Evolutionary conservation across 2,329 filamentous ascomycete genomes (phyloP).

Genomic region (Biscogniauxia marginata): DNA sequence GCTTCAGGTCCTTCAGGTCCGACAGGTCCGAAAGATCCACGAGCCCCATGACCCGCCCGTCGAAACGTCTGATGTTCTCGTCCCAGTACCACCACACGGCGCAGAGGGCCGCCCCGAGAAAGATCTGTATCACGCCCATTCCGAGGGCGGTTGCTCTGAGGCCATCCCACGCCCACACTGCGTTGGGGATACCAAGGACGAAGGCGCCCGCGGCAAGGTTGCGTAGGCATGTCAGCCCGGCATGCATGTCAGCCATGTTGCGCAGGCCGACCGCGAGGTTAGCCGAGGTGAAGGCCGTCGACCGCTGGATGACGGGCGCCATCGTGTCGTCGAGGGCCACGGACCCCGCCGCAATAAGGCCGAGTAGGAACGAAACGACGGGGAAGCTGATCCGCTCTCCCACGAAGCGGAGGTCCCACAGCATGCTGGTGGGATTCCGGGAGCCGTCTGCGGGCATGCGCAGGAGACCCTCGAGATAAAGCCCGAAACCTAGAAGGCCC

Average conservation of each 20-base stretch:
- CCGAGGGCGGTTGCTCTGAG: conserved; percentile 41
- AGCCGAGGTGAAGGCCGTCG: conserved; percentile 48
- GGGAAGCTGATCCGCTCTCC: conserved; percentile 34
- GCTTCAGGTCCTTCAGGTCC: conserved; percentile 36
- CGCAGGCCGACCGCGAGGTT: conserved; percentile 46
- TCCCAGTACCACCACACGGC: conserved; percentile 43
- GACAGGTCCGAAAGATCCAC: conserved; percentile 45
- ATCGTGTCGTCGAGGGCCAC: conserved; percentile 41
- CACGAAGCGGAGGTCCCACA: conserved; percentile 13
- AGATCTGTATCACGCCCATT: conserved; percentile 41
- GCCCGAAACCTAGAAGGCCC: conserved; percentile 46
- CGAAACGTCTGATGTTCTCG: conserved; percentile 41
- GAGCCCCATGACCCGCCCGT: conserved; percentile 47
- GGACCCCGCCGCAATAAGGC: conserved; percentile 44
- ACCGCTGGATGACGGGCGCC: conserved; percentile 44
- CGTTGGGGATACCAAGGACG: conserved; percentile 41
- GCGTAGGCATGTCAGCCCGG: conserved; percentile 41
- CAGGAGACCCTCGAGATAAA: conserved; percentile 41
- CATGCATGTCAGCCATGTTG: conserved; percentile 49
- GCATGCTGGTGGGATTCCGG: conserved; percentile 26
- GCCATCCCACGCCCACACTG: conserved; percentile 34
- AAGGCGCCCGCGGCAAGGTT: conserved; percentile 43
- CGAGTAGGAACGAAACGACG: conserved; percentile 45
- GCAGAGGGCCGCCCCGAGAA: conserved; percentile 35
- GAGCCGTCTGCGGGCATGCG: conserved; percentile 21